phyloP scores from a whole-genome alignment of 2,329 filamentous ascomycete species.

The Fusarium sp. region DNA sequence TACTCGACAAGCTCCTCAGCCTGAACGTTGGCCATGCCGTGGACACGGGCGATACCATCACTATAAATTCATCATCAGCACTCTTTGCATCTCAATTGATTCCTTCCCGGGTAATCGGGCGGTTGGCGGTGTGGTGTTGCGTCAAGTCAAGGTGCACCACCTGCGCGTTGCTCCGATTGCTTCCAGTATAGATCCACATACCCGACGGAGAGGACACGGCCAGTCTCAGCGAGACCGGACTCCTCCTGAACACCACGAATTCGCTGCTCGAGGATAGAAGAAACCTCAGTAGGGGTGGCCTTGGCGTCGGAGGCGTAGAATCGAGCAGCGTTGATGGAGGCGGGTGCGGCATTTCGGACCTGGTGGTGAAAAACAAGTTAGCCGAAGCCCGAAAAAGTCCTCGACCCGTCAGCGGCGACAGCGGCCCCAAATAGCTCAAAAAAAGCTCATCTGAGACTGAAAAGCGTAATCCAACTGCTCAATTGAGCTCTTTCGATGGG shows the following conservation, averaged over 20 bases:
- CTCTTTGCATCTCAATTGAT: conserved; percentile 26
- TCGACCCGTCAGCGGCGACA: conserved; percentile 46
- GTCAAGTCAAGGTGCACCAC: conserved; percentile 25
- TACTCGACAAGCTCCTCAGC: conserved; percentile 99
- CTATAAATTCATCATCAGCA: conserved; percentile 65
- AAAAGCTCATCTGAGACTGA: conserved; percentile 50
- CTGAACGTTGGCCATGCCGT: conserved; percentile 99
- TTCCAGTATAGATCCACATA: conserved; percentile 69
- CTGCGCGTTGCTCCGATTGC: conserved; percentile 34
- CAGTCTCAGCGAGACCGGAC: conserved; percentile 95
- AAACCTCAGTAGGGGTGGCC: conserved; percentile 97
- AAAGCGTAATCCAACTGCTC: conserved; percentile 41
- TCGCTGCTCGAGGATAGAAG: conserved; percentile 98
- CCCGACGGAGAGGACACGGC: conserved; percentile 98
- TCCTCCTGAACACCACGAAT: conserved; percentile 99
- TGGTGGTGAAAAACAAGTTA: conserved; percentile 71
- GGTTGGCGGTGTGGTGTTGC: conserved; percentile 22
- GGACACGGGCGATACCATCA: conserved; percentile 99
- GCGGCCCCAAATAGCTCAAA: conserved; percentile 52
- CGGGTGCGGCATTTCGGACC: conserved; percentile 89
- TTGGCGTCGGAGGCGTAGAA: conserved; percentile 94
- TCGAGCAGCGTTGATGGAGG: conserved; percentile 81
- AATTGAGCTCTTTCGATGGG: conserved; percentile 55
- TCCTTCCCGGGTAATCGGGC: conserved; percentile 28
- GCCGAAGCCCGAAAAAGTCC: conserved; percentile 64